Percentiles rank a stretch among this genome's conserved stretches.
Conservation (phyloP, 2,329 filamentous ascomycete genomes). For the Fusarium bactridioides region DNA sequence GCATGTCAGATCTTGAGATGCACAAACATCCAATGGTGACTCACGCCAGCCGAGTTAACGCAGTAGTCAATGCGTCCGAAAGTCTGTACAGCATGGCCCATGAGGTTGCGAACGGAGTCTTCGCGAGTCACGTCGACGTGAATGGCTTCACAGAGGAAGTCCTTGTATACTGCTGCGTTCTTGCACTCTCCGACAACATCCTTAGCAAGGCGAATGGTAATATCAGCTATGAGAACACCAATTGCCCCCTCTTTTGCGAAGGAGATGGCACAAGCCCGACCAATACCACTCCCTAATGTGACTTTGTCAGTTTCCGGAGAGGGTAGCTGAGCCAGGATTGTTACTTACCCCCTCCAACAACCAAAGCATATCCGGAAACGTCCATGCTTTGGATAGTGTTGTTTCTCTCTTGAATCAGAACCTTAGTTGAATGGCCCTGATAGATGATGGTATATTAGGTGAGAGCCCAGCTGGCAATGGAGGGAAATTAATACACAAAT, state of each 20-base stretch:
- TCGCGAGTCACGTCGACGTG: neutral
- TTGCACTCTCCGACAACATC: neutral
- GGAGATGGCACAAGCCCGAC: neutral
- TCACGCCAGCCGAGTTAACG: neutral
- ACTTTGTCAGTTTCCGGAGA: neutral
- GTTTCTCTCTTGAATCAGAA: neutral
- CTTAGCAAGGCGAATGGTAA: neutral
- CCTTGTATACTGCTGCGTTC: neutral
- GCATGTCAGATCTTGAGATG: neutral
- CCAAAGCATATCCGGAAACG: neutral
- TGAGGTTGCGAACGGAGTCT: neutral
- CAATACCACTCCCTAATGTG: neutral
- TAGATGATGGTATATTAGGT: no score
- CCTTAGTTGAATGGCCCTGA: fast-evolving
- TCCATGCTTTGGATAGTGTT: neutral
- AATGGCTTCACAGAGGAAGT: neutral
- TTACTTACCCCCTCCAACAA: neutral
- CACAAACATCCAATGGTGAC: neutral
- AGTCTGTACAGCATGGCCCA: neutral
- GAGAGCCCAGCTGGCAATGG: neutral
- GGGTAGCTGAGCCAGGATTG: fast-evolving
- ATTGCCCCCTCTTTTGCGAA: neutral
- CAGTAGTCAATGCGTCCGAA: neutral
- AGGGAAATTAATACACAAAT: neutral
- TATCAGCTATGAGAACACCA: neutral